Percentiles rank a stretch among this genome's conserved stretches.
Conservation (phyloP, 2,329 filamentous ascomycete species). For the Neonectria ditissima region DNA sequence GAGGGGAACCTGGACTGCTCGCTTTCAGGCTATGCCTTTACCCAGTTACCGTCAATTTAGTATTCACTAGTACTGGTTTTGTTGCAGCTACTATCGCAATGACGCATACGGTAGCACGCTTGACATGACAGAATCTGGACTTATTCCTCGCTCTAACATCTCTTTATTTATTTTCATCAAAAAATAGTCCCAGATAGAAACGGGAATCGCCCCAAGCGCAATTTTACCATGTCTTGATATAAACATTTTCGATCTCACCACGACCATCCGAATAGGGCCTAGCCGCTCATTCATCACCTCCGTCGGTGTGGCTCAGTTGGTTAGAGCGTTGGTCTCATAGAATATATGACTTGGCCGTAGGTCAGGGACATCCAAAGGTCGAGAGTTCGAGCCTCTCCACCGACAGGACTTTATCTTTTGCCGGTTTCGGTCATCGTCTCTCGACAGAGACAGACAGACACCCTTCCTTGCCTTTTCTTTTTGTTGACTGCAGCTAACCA, state of each 20-base stretch:
- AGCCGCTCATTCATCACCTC: not conserved
- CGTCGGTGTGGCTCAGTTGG: slow-evolving; percentile 47
- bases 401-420: slow-evolving; percentile 31
- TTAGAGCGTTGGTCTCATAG: slow-evolving; percentile 48
- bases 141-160: not conserved
- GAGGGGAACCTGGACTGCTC: not conserved
- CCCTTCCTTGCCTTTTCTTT: not conserved
- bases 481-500: not conserved
- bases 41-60: not conserved
- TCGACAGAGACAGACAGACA: not conserved
- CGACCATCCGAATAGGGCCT: slow-evolving; percentile 31
- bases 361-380: slow-evolving; percentile 45
- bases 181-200: not conserved
- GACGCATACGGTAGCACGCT: not conserved
- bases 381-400: slow-evolving; percentile 47
- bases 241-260: not conserved
- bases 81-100: no score
- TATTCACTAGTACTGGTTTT: not conserved
- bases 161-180: not conserved
- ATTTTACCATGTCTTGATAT: slow-evolving; percentile 7
- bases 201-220: not conserved
- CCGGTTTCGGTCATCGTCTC: not conserved
- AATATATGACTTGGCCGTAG: slow-evolving; percentile 37
- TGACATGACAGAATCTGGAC: not conserved
- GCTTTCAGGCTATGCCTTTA: not conserved